Conservation (phyloP, 768 basidiomycete species). For the Pholiota molesta region DNA sequence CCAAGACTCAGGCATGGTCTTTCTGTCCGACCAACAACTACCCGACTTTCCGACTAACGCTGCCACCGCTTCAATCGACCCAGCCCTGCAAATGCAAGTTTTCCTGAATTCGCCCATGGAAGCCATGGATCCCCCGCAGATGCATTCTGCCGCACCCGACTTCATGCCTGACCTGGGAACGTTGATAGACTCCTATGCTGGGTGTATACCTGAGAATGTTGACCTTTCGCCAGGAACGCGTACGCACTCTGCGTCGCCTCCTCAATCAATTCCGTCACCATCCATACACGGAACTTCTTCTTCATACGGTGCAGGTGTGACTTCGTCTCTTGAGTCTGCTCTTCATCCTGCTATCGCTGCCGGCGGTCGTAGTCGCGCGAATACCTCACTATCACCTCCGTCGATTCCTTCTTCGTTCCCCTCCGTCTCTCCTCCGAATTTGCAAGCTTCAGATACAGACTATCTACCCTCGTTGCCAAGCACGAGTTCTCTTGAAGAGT, state of each 20-base stretch:
- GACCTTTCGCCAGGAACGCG: conserved; percentile 40
- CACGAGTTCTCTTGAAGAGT: conserved; percentile 23
- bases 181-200: conserved; percentile 33
- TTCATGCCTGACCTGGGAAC: conserved; percentile 45
- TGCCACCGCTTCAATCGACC: neutral
- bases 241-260: conserved; percentile 35
- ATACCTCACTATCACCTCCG: conserved; percentile 37
- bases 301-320: conserved; percentile 38
- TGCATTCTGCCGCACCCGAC: conserved; percentile 43
- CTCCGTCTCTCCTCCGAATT: conserved; percentile 6
- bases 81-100: conserved; percentile 4
- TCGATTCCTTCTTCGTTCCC: conserved; percentile 25
- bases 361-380: conserved; percentile 39
- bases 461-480: conserved; percentile 21
- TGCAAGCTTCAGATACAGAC: conserved; percentile 15
- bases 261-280: conserved; percentile 39
- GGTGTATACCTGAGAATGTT: conserved; percentile 35
- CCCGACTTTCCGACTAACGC: neutral
- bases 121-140: conserved; percentile 18
- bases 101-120: neutral
- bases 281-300: conserved; percentile 41
- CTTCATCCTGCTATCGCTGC: conserved; percentile 40
- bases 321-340: conserved; percentile 49
- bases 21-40: conserved; percentile 33
- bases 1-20: conserved; percentile 36